Evolutionary conservation across 1,284 basidiomycete genomes (phyloP), one percentile per base, ranked within the genome.

Genomic region (Ustilago sp.): DNA sequence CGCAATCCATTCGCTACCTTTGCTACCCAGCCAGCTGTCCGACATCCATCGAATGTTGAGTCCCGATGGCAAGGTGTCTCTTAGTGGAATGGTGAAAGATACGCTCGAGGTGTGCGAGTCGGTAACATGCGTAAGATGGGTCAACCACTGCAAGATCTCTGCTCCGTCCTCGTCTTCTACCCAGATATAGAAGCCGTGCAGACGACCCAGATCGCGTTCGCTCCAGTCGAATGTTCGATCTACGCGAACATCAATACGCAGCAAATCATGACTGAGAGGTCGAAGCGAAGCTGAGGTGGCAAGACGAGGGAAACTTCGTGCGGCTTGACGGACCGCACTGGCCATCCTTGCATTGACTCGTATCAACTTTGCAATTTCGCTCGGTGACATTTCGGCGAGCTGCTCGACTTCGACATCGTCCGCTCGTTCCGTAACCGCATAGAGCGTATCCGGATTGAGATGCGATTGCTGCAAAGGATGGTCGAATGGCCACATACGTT

Each of bases 131-230:
- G 66, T 68, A 17, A 82, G 66, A 39, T 77, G 74, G 11, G 74
- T 53, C 1, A 91, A 88, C 75, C 93, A 90, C 83, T 97, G 94
- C n/a, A 96, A 89, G 79, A 99, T 97, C 45, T 90, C 89, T 19
- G 90, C 81, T 9, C 91, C 92, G 51, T 93, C 89, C 38, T 92
- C 89, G 81, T 96, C 94, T 87, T 99, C 95, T 7, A 98, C 88
- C 96, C 97, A 99, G 55, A 99, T 87, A 91, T 94, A 97, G 87
- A 99, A 98, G 1, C 94, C 92, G 86, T 99, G 94, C 0, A 89
- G 88, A 4, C 88, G 88, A 0, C 93, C 93, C 77, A 97, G 95
- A 4, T 92, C 82, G 84, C 91, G 92, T 35, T 88, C 83, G 80
- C 89, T 93, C 97, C 97, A 99, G n/a, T 89, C 90, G 84, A 99